Evolutionary conservation across 1,139 yeast species (phyloP).

Genomic region (Hyphopichia wangnamkhiaoensis): DNA sequence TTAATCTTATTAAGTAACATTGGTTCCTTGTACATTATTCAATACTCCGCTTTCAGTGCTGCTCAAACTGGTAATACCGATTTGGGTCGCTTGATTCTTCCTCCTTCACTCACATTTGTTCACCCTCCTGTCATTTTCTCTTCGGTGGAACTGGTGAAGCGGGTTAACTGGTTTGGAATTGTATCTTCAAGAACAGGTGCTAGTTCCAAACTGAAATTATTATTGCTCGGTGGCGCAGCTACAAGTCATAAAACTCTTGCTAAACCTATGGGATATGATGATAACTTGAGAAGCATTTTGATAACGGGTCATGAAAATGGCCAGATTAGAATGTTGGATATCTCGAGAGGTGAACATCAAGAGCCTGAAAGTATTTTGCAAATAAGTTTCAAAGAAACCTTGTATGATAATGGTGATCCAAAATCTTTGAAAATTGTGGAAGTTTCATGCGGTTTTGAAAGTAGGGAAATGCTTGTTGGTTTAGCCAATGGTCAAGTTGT

Average conservation of each 20-base stretch:
- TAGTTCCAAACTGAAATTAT: conserved; percentile 34
- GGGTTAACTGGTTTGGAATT: conserved; percentile 77
- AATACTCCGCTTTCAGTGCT: conserved; percentile 21
- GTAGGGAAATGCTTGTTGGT: conserved; percentile 75
- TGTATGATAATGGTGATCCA: conserved; percentile 30
- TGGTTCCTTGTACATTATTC: conserved; percentile 46
- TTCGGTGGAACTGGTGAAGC: conserved; percentile 55
- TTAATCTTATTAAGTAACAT: conserved; percentile 59
- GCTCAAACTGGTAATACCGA: conserved; percentile 53
- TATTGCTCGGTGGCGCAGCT: conserved; percentile 81
- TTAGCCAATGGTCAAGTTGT: conserved; percentile 73
- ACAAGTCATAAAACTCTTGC: conserved; percentile 35
- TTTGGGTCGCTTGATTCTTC: conserved; percentile 63
- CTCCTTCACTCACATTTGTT: conserved; percentile 77
- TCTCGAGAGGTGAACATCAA: conserved; percentile 72
- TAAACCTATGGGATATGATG: conserved; percentile 56
- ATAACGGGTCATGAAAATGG: conserved; percentile 87
- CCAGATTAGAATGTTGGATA: conserved; percentile 75
- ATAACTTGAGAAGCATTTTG: conserved; percentile 57
- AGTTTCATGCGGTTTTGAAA: conserved; percentile 75
- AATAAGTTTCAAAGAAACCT: conserved; percentile 36
- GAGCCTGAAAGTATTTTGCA: conserved; percentile 50
- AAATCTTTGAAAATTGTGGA: conserved; percentile 47
- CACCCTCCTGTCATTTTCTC: conserved; percentile 71
- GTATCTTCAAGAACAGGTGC: conserved; percentile 45